Percentiles rank a stretch among this genome's conserved stretches.
phyloP scores from a whole-genome alignment of 2,329 filamentous ascomycete species.

The Erysiphe neolycopersici region DNA sequence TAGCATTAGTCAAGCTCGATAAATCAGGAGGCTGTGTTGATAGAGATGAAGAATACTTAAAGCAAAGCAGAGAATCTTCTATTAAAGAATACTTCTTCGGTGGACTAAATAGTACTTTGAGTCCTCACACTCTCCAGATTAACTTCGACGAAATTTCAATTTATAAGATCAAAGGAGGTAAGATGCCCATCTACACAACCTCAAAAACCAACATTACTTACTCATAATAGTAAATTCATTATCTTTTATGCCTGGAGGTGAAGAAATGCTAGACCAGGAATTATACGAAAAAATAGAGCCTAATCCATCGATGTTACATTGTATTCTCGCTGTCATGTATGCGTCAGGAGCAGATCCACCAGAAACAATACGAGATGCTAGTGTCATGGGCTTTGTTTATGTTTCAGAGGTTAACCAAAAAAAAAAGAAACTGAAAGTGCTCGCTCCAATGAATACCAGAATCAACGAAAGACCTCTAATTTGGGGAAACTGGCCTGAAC shows the following conservation, averaged over 20 bases:
- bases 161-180: conserved; percentile 40
- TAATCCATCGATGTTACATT: conserved; percentile 45
- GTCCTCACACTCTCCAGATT: conserved; percentile 65
- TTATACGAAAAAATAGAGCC: conserved; percentile 37
- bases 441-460: conserved; percentile 61
- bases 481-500: conserved; percentile 69
- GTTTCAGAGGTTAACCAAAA: conserved; percentile 76
- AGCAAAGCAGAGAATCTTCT: conserved; percentile 42
- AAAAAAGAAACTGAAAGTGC: conserved; percentile 50
- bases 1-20: conserved; percentile 52
- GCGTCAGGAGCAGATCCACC: conserved; percentile 41
- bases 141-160: conserved; percentile 50
- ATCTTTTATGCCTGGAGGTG: conserved; percentile 14
- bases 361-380: conserved; percentile 50
- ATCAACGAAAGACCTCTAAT: conserved; percentile 58
- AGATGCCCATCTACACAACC: conserved; percentile 4
- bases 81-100: conserved; percentile 94
- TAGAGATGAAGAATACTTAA: conserved; percentile 47
- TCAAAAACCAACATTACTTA: conserved; percentile 2
- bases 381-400: conserved; percentile 79
- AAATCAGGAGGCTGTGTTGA: conserved; percentile 69
- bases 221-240: conserved; percentile 6
- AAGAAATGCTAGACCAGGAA: conserved; percentile 11
- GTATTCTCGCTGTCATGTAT: conserved; percentile 63
- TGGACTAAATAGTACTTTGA: conserved; percentile 45